Conservation (phyloP, 2,329 filamentous ascomycete species). For the Xylaria sp. region DNA sequence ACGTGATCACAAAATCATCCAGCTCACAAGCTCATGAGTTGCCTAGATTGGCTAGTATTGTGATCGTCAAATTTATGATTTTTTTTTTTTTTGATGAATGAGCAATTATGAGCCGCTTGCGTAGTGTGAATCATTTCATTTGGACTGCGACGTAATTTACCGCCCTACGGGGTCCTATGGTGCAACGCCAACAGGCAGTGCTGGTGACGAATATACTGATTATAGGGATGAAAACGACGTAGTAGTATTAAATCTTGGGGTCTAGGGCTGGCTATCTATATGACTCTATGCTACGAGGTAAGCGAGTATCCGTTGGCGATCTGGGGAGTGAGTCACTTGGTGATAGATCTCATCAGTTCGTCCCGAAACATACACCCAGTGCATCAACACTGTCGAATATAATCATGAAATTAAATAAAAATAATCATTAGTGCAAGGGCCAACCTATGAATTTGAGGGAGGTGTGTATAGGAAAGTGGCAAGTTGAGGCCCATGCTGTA, state of each 20-base stretch:
- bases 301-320: constrained; percentile 7
- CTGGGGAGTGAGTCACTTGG: constrained; percentile 38
- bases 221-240: neutral
- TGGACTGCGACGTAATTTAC: neutral
- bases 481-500: neutral
- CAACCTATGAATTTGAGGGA: constrained; percentile 8
- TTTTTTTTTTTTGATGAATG: no score
- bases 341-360: constrained; percentile 15
- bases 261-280: neutral
- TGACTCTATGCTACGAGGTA: constrained; percentile 15
- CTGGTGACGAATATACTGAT: constrained; percentile 14
- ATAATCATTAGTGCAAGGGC: neutral
- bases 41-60: neutral
- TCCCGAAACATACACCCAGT: constrained; percentile 39
- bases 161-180: neutral
- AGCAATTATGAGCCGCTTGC: neutral
- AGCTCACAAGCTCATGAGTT: neutral
- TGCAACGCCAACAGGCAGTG: constrained; percentile 17
- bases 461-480: constrained; percentile 28
- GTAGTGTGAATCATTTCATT: neutral
- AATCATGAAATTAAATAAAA: constrained; percentile 5
- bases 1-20: neutral
- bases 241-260: constrained; percentile 6
- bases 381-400: constrained; percentile 37
- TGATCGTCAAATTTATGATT: neutral